Percentiles rank a stretch among this genome's conserved stretches.
phyloP scores from a whole-genome alignment of 2,329 filamentous ascomycete genomes.

The Phialophora macrospora region DNA sequence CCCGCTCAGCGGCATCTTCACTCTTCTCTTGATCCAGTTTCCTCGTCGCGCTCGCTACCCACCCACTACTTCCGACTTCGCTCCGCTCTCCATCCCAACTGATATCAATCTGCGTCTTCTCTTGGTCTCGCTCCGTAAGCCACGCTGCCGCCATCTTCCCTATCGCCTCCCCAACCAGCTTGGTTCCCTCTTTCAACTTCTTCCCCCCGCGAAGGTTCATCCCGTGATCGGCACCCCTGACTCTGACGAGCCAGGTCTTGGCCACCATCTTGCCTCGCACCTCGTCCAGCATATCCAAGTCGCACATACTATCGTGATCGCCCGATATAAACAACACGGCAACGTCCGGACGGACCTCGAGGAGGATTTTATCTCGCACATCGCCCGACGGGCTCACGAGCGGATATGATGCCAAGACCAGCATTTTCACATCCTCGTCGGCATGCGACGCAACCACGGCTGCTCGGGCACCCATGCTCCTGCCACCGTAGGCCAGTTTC shows the following conservation, averaged over 20 bases:
- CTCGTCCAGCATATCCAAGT: slow-evolving; percentile 22
- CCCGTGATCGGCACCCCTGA: slow-evolving; percentile 37
- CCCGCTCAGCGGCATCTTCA: not conserved
- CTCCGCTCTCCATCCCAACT: slow-evolving; percentile 21
- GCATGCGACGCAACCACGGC: slow-evolving; percentile 28
- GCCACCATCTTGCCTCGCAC: slow-evolving; percentile 38
- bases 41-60: not conserved
- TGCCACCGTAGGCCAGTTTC: slow-evolving; percentile 30
- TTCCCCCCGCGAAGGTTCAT: slow-evolving; percentile 35
- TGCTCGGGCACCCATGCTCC: slow-evolving; percentile 36
- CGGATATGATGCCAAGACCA: slow-evolving; percentile 37
- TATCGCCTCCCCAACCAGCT: slow-evolving; percentile 22
- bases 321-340: slow-evolving; percentile 38
- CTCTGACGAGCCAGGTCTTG: slow-evolving; percentile 29
- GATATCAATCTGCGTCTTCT: slow-evolving; percentile 17
- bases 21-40: not conserved
- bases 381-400: slow-evolving; percentile 31
- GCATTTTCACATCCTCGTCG: slow-evolving; percentile 21
- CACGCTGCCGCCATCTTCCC: slow-evolving; percentile 26
- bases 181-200: slow-evolving; percentile 26
- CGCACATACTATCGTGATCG: slow-evolving; percentile 36
- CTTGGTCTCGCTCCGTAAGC: slow-evolving; percentile 19
- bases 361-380: slow-evolving; percentile 36
- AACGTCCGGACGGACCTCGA: slow-evolving; percentile 26
- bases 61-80: not conserved